Percentiles rank a stretch among this genome's conserved stretches.
These are phyloP conservation scores for Hyaloscypha finlandica DNA, from an alignment of 495 filamentous ascomycete species.

Conservation along the genomic window DNA sequence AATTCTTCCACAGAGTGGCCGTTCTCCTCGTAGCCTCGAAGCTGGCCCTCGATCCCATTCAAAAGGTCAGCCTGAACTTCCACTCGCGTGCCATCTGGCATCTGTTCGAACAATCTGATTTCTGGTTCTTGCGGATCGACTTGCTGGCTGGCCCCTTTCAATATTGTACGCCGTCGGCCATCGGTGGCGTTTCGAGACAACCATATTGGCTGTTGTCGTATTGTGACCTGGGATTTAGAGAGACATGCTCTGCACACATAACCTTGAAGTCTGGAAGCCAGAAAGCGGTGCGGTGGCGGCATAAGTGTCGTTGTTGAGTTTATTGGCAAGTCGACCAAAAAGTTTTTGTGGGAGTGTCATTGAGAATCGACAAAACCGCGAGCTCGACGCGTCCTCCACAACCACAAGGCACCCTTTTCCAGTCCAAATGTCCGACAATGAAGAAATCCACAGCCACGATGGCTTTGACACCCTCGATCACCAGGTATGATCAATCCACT, in stretches of 20 bases:
- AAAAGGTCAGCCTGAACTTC: slow-evolving; percentile 5
- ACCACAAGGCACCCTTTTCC: background rate
- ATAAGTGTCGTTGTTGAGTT: slow-evolving; percentile 31
- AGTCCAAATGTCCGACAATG: slow-evolving; percentile 29
- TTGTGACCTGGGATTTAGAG: slow-evolving; percentile 30
- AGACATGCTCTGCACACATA: slow-evolving; percentile 43
- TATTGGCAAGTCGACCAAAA: background rate
- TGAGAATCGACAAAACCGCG: slow-evolving; percentile 11
- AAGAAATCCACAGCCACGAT: slow-evolving; percentile 19
- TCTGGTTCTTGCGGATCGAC: background rate
- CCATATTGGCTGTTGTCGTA: slow-evolving; percentile 18
- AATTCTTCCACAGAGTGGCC: slow-evolving; percentile 13
- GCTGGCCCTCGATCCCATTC: background rate
- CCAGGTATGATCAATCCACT: slow-evolving; percentile 27
- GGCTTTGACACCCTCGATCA: slow-evolving; percentile 31
- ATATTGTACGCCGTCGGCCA: background rate
- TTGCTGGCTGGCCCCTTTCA: slow-evolving; percentile 7
- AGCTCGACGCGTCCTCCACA: slow-evolving; percentile 7
- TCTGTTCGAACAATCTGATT: slow-evolving; percentile 26
- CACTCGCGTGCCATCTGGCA: slow-evolving; percentile 22
- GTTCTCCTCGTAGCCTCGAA: background rate
- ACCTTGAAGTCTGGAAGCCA: slow-evolving; percentile 34
- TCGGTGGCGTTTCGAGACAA: slow-evolving; percentile 15
- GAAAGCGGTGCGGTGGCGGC: slow-evolving; percentile 37
- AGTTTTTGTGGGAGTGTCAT: slow-evolving; percentile 24